Percentiles rank a stretch among this genome's conserved stretches.
phyloP scores from a whole-genome alignment of 2,329 filamentous ascomycete species.

The Cryphonectria naterciae region DNA sequence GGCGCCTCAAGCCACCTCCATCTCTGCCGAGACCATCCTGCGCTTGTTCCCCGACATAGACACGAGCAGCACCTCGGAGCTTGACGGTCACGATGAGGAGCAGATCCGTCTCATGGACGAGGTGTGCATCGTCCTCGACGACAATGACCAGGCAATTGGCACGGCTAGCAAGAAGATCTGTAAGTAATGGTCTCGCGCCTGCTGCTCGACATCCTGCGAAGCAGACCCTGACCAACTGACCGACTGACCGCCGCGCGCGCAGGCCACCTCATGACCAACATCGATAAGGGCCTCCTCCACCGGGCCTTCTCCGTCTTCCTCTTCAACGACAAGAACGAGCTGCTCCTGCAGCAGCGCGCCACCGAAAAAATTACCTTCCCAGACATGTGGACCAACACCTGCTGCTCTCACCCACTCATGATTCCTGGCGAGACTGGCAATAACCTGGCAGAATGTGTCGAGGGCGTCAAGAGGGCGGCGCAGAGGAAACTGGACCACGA shows the following conservation, averaged over 20 bases:
- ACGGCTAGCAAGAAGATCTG: conserved; percentile 98
- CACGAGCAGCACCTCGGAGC: conserved; percentile 67
- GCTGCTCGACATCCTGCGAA: not conserved
- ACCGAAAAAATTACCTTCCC: conserved; percentile 98
- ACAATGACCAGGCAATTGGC: conserved; percentile 90
- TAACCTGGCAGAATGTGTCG: conserved; percentile 76
- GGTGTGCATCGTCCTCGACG: conserved; percentile 94
- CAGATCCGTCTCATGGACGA: conserved; percentile 99
- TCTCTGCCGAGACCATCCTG: conserved; percentile 85
- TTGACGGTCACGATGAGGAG: conserved; percentile 94
- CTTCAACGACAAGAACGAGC: conserved; percentile 89
- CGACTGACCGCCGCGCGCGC: conserved; percentile 9
- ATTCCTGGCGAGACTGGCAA: conserved; percentile 90
- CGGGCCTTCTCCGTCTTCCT: conserved; percentile 98
- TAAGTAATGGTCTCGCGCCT: conserved; percentile 49
- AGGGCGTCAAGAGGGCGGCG: conserved; percentile 88
- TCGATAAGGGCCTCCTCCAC: conserved; percentile 92
- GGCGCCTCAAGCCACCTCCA: conserved; percentile 58
- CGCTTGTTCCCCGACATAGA: conserved; percentile 85
- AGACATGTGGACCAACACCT: conserved; percentile 99
- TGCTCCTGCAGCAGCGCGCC: conserved; percentile 94
- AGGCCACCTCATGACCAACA: conserved; percentile 99
- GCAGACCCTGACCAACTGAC: not conserved
- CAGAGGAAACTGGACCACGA: conserved; percentile 94
- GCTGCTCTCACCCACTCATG: conserved; percentile 94